Conservation (phyloP, 2,329 filamentous ascomycete genomes). For the Sarocladium strictum region DNA sequence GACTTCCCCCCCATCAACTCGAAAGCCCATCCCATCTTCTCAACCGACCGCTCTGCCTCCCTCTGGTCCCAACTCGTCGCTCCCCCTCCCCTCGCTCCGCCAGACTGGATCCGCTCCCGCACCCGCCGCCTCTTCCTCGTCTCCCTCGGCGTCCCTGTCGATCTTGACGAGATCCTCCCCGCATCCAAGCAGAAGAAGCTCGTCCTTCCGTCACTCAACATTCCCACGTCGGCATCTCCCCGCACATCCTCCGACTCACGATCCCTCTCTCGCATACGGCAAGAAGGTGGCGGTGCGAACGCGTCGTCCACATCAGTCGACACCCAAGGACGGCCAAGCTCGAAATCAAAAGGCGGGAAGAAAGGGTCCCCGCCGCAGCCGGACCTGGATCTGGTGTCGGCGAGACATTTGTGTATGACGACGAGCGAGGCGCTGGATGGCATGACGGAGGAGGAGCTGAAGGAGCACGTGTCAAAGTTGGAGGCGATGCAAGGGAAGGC, state of each 20-base stretch:
- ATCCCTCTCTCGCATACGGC: slow-evolving; percentile 39
- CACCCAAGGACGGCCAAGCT: slow-evolving; percentile 46
- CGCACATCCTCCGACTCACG: slow-evolving; percentile 50
- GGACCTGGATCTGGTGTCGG: slow-evolving; percentile 71
- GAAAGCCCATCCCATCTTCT: slow-evolving; percentile 62
- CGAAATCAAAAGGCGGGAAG: slow-evolving; percentile 33
- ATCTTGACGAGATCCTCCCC: slow-evolving; percentile 93
- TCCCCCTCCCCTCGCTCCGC: slow-evolving; percentile 87
- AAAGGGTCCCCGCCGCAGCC: slow-evolving; percentile 63
- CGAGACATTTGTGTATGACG: slow-evolving; percentile 71
- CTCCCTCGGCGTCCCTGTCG: slow-evolving; percentile 90
- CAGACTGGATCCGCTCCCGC: slow-evolving; percentile 95
- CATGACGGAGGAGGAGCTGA: slow-evolving; percentile 72
- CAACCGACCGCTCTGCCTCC: slow-evolving; percentile 80
- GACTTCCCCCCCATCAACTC: slow-evolving; percentile 40
- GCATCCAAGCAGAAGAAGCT: slow-evolving; percentile 98
- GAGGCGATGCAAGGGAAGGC: slow-evolving; percentile 65
- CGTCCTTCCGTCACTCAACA: slow-evolving; percentile 81
- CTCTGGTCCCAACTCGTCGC: slow-evolving; percentile 96
- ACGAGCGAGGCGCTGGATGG: slow-evolving; percentile 78
- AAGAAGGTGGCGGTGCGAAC: slow-evolving; percentile 37
- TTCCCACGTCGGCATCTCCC: slow-evolving; percentile 46
- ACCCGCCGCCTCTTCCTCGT: slow-evolving; percentile 94
- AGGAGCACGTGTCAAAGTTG: slow-evolving; percentile 62
- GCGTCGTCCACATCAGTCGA: slow-evolving; percentile 54